These are phyloP conservation scores for Aspergillus sp. DNA, from an alignment of 2,329 filamentous ascomycete genomes.

Conservation along the genomic window DNA sequence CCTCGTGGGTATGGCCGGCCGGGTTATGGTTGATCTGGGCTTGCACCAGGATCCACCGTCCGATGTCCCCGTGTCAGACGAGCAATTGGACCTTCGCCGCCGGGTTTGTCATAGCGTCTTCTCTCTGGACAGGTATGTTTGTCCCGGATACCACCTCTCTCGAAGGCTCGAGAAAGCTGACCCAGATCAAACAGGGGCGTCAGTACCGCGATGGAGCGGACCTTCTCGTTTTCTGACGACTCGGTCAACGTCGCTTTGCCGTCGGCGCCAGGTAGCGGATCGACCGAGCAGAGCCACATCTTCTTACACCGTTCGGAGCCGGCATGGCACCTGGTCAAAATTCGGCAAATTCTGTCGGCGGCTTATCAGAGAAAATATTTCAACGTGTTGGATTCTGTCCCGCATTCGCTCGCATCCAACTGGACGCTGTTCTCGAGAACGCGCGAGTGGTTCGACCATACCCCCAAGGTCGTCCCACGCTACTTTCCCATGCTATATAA, in stretches of 20 bases:
- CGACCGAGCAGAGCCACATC: conserved; percentile 40
- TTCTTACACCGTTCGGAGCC: conserved; percentile 63
- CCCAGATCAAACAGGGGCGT: conserved; percentile 60
- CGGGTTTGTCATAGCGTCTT: conserved; percentile 90
- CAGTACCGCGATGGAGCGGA: conserved; percentile 80
- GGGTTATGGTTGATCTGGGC: conserved; percentile 84
- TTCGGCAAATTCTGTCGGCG: conserved; percentile 80
- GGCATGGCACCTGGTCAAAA: conserved; percentile 74
- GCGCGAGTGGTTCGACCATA: conserved; percentile 73
- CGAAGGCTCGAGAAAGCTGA: background rate
- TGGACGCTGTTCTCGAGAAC: conserved; percentile 57
- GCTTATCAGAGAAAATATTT: conserved; percentile 92
- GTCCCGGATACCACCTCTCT: background rate
- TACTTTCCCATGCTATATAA: conserved; percentile 76
- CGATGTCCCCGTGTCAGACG: conserved; percentile 65
- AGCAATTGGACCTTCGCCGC: conserved; percentile 72
- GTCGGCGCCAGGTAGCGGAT: conserved; percentile 47
- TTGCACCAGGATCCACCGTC: conserved; percentile 87
- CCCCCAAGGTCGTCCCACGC: conserved; percentile 64
- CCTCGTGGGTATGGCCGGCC: conserved; percentile 82
- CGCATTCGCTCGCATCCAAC: conserved; percentile 58
- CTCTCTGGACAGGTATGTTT: conserved; percentile 73
- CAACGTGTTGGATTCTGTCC: conserved; percentile 66
- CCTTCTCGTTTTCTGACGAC: conserved; percentile 92
- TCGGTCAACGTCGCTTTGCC: conserved; percentile 80